Evolutionary conservation across 1,284 basidiomycete genomes (phyloP).

Genomic region (Chalciporus sp.): DNA sequence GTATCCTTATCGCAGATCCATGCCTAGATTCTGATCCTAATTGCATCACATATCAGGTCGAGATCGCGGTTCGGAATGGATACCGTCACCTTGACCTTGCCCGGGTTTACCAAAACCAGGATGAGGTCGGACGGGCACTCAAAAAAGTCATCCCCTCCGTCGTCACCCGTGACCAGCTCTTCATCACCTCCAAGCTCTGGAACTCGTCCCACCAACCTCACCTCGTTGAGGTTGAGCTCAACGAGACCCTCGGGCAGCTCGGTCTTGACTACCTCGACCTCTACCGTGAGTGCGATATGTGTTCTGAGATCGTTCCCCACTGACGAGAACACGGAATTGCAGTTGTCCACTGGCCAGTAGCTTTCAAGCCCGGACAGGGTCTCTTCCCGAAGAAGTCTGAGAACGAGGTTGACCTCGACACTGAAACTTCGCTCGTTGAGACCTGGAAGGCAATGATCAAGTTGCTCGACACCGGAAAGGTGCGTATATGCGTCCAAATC

Average conservation of each 20-base stretch:
- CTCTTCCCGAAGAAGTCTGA: slow-evolving; percentile 55
- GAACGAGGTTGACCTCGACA: slow-evolving; percentile 59
- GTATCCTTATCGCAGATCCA: slow-evolving; percentile 24
- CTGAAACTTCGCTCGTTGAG: slow-evolving; percentile 64
- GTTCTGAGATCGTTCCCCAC: neutral
- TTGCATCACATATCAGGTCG: slow-evolving; percentile 50
- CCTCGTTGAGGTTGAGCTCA: slow-evolving; percentile 71
- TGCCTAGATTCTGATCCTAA: neutral
- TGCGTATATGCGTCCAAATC: slow-evolving; percentile 9
- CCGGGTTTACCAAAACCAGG: slow-evolving; percentile 72
- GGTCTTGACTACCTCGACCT: slow-evolving; percentile 79
- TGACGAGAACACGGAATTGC: slow-evolving; percentile 2
- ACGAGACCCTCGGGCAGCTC: slow-evolving; percentile 73
- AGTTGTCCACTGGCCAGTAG: slow-evolving; percentile 90
- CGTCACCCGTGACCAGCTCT: slow-evolving; percentile 81
- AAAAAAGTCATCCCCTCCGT: slow-evolving; percentile 80
- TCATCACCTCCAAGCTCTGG: slow-evolving; percentile 85
- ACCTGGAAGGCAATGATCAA: slow-evolving; percentile 82
- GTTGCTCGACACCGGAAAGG: slow-evolving; percentile 52
- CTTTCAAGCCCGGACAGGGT: slow-evolving; percentile 66
- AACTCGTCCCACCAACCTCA: slow-evolving; percentile 67
- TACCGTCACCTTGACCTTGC: slow-evolving; percentile 85
- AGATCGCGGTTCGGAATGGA: slow-evolving; percentile 69
- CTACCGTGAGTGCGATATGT: slow-evolving; percentile 51
- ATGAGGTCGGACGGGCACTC: slow-evolving; percentile 72